A percentile compares a stretch with the other conserved stretches of the same genome.
phyloP scores from a whole-genome alignment of 2,329 filamentous ascomycete species.

The Neophaeococcomyces mojaviensis region DNA sequence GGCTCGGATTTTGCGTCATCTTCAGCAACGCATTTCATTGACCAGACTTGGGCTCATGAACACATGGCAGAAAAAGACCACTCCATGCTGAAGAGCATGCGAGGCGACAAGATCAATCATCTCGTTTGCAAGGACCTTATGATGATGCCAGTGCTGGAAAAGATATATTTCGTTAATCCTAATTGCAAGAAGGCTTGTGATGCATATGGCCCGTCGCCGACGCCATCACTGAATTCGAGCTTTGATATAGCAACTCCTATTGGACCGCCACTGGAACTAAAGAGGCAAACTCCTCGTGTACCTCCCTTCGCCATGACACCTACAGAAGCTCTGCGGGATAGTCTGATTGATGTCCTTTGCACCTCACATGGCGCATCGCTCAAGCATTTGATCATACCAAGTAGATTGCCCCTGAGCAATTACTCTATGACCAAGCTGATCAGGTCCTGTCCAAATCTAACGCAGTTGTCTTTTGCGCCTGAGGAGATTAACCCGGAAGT shows the following conservation, averaged over 20 bases:
- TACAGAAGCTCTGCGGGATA: constrained; percentile 31
- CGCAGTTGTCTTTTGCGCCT: constrained; percentile 50
- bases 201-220: constrained; percentile 8
- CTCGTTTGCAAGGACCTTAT: constrained; percentile 38
- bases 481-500: constrained; percentile 23
- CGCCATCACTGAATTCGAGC: constrained; percentile 3
- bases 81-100: constrained; percentile 40
- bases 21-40: constrained; percentile 45
- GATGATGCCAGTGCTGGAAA: constrained; percentile 39
- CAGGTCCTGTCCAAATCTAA: constrained; percentile 48
- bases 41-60: constrained; percentile 45
- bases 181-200: constrained; percentile 7
- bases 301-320: constrained; percentile 22
- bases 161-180: constrained; percentile 45
- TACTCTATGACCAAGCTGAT: constrained; percentile 45
- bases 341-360: constrained; percentile 46
- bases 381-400: constrained; percentile 49
- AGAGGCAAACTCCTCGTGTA: constrained; percentile 2
- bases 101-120: constrained; percentile 42
- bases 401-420: constrained; percentile 47
- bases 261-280: constrained; percentile 10
- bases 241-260: neutral
- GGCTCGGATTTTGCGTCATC: constrained; percentile 31
- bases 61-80: constrained; percentile 22
- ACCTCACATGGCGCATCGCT: constrained; percentile 45